Evolutionary conservation across 108 stramenopile species (phyloP).

Genomic region (Conticribra guillardii): DNA sequence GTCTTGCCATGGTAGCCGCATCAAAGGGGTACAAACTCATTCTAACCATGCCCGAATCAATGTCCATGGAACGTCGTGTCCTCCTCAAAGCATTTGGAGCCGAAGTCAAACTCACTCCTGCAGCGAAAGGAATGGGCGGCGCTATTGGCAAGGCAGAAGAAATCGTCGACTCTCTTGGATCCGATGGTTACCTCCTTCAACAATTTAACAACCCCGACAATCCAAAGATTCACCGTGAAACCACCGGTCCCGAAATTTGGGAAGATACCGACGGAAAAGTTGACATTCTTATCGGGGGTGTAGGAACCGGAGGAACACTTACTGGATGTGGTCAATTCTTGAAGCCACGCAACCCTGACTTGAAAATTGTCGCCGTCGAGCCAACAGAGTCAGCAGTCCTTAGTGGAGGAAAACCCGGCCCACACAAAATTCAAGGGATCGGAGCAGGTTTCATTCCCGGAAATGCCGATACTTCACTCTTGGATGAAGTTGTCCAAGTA

Average conservation of each 20-base stretch:
- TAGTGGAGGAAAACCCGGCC: conserved; percentile 78
- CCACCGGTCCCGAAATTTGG: conserved; percentile 87
- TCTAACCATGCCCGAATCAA: conserved; percentile 90
- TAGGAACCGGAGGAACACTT: conserved; percentile 88
- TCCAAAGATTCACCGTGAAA: conserved; percentile 85
- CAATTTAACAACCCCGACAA: conserved; percentile 96
- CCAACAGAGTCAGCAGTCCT: conserved; percentile 73
- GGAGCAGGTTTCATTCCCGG: conserved; percentile 89
- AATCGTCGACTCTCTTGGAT: conserved; percentile 57
- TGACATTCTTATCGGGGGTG: conserved; percentile 86
- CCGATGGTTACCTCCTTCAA: conserved; percentile 72
- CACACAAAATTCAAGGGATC: conserved; percentile 93
- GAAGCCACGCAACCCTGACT: conserved; percentile 67
- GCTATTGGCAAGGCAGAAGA: conserved; percentile 80
- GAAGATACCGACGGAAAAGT: conserved; percentile 76
- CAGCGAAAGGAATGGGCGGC: conserved; percentile 84
- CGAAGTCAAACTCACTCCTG: conserved; percentile 79
- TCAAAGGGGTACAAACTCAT: conserved; percentile 87
- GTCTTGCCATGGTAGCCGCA: conserved; percentile 90
- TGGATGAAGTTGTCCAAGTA: conserved; percentile 71
- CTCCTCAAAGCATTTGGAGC: conserved; percentile 84
- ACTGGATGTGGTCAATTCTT: conserved; percentile 79
- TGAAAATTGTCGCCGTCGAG: conserved; percentile 80
- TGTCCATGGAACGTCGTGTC: conserved; percentile 90
- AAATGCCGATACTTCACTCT: conserved; percentile 82